These are phyloP conservation scores for Lachancea waltii DNA, from an alignment of 805 yeast species.

Conservation along the genomic window DNA sequence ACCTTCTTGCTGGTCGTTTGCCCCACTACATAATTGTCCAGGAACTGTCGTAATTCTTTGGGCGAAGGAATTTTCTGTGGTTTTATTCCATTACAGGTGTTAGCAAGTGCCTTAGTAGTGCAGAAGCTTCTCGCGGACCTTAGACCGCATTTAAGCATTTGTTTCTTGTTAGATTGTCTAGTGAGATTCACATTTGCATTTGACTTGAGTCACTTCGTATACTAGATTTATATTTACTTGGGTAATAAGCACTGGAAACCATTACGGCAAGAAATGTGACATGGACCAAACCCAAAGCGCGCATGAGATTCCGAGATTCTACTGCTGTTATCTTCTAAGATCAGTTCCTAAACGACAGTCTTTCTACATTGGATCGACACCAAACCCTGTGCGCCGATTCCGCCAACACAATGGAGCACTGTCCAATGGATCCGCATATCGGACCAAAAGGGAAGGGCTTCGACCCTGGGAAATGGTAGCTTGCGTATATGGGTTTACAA, in stretches of 20 bases:
- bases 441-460: conserved; percentile 49
- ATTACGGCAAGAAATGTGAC: background rate
- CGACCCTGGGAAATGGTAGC: conserved; percentile 72
- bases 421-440: conserved; percentile 57
- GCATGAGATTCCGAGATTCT: conserved; percentile 35
- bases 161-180: background rate
- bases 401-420: conserved; percentile 76
- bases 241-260: too few relatives aligned
- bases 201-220: too few relatives aligned
- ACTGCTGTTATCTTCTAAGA: conserved; percentile 65
- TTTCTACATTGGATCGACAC: conserved; percentile 78
- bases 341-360: conserved; percentile 52
- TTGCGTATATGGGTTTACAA: conserved; percentile 66
- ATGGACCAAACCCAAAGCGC: background rate
- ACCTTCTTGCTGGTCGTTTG: conserved; percentile 51
- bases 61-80: conserved; percentile 41
- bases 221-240: too few relatives aligned
- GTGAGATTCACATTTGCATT: too few relatives aligned
- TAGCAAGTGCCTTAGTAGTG: too few relatives aligned
- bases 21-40: conserved; percentile 50
- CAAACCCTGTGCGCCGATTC: conserved; percentile 60
- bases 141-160: conserved; percentile 5
- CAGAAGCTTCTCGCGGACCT: background rate
- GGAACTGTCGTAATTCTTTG: conserved; percentile 36
- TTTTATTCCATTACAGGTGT: too few relatives aligned